Conservation (phyloP, 306 rosid species). For the Cajanus cajan region DNA sequence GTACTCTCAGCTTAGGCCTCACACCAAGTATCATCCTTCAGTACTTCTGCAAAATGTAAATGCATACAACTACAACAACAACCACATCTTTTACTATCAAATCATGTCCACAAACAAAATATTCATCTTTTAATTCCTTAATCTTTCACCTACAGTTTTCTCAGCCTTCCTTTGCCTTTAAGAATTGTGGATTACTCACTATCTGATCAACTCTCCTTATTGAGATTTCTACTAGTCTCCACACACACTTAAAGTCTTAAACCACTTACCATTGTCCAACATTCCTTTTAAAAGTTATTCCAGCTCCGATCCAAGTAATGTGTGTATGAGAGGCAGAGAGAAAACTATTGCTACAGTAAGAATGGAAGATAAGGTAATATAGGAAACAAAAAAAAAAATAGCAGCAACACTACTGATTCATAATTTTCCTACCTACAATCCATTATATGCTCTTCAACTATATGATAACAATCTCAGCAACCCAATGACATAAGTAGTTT, state of each 20-base stretch:
- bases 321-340: neutral
- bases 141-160: neutral
- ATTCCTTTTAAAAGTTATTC: neutral
- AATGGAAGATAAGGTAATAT: neutral
- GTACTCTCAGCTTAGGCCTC: neutral
- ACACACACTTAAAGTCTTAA: neutral
- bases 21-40: neutral
- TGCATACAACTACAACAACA: neutral
- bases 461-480: neutral
- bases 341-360: neutral
- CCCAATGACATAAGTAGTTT: neutral
- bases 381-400: neutral
- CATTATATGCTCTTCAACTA: neutral
- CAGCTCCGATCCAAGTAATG: neutral
- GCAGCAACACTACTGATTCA: neutral
- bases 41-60: neutral
- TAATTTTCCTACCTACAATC: neutral
- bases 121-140: neutral
- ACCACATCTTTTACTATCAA: neutral
- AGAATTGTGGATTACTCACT: neutral
- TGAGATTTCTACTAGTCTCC: neutral
- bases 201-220: neutral
- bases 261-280: neutral
- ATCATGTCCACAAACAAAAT: neutral
- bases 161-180: neutral